Evolutionary conservation across 129 eudicot genomes (phyloP), one percentile per base, ranked within the genome.

Genomic region (Saussurea involucrata): DNA sequence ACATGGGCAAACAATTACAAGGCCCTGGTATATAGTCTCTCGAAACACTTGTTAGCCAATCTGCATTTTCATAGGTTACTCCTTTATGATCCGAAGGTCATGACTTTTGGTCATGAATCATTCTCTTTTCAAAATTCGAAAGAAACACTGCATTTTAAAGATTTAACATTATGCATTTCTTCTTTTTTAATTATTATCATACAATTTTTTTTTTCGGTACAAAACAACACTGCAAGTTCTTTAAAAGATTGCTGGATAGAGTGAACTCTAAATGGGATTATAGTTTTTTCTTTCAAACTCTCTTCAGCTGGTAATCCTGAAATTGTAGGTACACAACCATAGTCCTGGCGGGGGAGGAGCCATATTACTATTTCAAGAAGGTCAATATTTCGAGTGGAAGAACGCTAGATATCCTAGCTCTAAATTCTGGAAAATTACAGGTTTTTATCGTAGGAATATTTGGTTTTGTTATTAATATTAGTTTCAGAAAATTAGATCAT

Each of bases 271-370:
- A 68, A 36, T 73, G 44, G 32, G 55, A 8, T 65, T 76, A 53
- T 13, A 24, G 33, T 53, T 24, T 29, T 20, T 66, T 58, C 29
- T 33, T 83, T 63, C 28, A 3, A 64, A 67, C 10, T 81, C 83
- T 63, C 69, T 70, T 85, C 83, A 69, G 53, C 27, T 24, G 42
- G 69, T 81, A 63, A 36, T 80, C 73, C 83, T 81, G 73, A 61
- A 78, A 76, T 33, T 79, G 83, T 66, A 89, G 96, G 96, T 86
- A 90, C 85, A 77, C 89, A 3, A 82, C 91, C n/a, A 66, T 71
- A 77, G 63, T 86, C 58, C 44, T 29, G 13, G 77, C 69, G 9
- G 81, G 24, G 66, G 75, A 83, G 31, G 81, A 70, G 22, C 61
- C 70, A 9, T 72, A 72, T 77, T 81, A 82, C 61, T 69, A 61